A percentile compares a stretch with the other conserved stretches of the same genome.
Evolutionary conservation across 2,329 filamentous ascomycete species (phyloP).

Genomic region (Dothistroma septosporum): DNA sequence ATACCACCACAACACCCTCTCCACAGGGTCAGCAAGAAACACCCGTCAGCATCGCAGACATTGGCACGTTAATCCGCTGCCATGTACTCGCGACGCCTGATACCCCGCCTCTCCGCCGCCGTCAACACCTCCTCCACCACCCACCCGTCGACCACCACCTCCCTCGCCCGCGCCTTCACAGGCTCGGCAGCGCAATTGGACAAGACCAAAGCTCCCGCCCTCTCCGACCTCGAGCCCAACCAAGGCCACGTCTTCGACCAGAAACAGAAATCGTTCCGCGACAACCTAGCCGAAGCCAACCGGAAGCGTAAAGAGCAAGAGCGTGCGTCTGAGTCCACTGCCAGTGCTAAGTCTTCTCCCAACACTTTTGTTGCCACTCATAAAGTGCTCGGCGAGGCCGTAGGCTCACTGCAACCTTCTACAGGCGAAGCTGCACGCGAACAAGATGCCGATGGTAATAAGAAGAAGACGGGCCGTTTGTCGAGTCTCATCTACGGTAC

Average conservation of each 20-base stretch:
- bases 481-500: constrained; percentile 94
- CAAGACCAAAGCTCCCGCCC: constrained; percentile 56
- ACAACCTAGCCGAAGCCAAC: constrained; percentile 70
- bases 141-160: constrained; percentile 4
- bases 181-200: constrained; percentile 12
- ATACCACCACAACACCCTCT: neutral
- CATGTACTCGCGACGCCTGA: constrained; percentile 25
- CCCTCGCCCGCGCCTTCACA: constrained; percentile 15
- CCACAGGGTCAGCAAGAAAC: constrained; percentile 1
- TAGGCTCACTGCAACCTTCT: constrained; percentile 58
- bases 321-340: constrained; percentile 61
- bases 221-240: constrained; percentile 77
- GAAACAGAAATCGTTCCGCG: constrained; percentile 82
- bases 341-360: constrained; percentile 33
- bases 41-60: neutral
- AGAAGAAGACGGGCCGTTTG: constrained; percentile 58
- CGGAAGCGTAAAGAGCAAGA: constrained; percentile 75
- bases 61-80: neutral
- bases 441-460: constrained; percentile 58
- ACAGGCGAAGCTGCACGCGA: constrained; percentile 54
- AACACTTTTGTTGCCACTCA: constrained; percentile 41
- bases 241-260: constrained; percentile 71
- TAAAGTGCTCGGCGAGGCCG: constrained; percentile 42
- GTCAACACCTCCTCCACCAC: constrained; percentile 14
- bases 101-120: constrained; percentile 19